phyloP scores from a whole-genome alignment of 306 rosid species.

The Sphenostylis stenocarpa region DNA sequence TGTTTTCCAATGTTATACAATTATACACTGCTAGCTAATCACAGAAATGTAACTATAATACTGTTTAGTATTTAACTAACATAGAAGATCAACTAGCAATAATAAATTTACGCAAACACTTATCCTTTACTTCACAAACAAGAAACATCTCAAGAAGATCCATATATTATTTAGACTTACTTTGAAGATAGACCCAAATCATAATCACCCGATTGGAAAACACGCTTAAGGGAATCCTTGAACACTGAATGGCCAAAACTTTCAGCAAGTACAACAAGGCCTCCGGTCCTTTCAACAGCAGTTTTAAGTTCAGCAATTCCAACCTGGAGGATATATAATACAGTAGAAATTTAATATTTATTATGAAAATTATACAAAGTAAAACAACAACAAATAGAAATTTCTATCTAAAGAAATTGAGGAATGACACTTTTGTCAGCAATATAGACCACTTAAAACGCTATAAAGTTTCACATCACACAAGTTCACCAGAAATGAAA shows the following conservation, averaged over 20 bases:
- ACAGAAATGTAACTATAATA: constrained; percentile 7
- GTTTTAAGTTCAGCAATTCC: constrained; percentile 97
- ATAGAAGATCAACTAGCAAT: constrained; percentile 15
- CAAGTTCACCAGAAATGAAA: constrained; percentile 20
- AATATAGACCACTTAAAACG: constrained; percentile 15
- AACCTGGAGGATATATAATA: constrained; percentile 55
- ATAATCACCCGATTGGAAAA: constrained; percentile 70
- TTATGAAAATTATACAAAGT: constrained; percentile 17
- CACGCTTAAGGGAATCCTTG: constrained; percentile 80
- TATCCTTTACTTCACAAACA: constrained; percentile 2
- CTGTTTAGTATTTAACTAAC: background rate
- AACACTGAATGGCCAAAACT: constrained; percentile 96
- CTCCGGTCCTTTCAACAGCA: constrained; percentile 94
- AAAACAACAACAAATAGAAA: constrained; percentile 11
- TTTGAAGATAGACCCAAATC: constrained; percentile 93
- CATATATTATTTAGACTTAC: constrained; percentile 46
- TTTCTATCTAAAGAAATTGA: background rate
- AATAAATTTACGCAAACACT: constrained; percentile 15
- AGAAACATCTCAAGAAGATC: constrained; percentile 12
- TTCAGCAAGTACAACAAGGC: constrained; percentile 94
- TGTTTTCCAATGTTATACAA: background rate
- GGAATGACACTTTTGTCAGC: background rate
- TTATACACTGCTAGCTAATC: background rate
- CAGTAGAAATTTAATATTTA: constrained; percentile 23
- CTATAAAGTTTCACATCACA: constrained; percentile 4